A percentile compares a stretch with the other conserved stretches of the same genome.
These are phyloP conservation scores for Erythrophleum fordii DNA, from an alignment of 306 rosid genomes.

Conservation along the genomic window DNA sequence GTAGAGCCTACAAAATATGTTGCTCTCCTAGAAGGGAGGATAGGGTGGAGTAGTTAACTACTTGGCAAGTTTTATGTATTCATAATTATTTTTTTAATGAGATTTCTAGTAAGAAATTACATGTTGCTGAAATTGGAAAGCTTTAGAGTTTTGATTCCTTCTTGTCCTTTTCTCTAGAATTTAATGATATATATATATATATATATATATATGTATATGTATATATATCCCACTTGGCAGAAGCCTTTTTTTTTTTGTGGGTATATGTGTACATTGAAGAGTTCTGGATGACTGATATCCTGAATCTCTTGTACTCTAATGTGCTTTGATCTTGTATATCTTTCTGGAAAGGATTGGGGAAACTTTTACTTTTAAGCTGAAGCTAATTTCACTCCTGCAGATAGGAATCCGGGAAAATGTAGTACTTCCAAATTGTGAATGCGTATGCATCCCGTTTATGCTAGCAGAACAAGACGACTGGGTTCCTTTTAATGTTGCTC, in stretches of 20 bases:
- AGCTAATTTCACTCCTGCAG: constrained; percentile 58
- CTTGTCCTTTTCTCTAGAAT: not conserved
- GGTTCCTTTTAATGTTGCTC: constrained; percentile 80
- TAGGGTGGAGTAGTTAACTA: not conserved
- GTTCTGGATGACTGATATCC: constrained; percentile 18
- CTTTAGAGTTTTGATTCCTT: not conserved
- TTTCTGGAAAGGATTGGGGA: not conserved
- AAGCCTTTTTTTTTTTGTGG: constrained; percentile 17
- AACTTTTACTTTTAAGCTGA: constrained; percentile 39
- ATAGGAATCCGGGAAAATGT: constrained; percentile 67
- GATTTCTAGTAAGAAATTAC: not conserved
- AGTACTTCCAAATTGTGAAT: constrained; percentile 85
- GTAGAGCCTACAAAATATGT: not conserved
- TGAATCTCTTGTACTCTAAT: constrained; percentile 13
- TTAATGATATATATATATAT: too few species aligned
- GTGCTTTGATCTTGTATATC: constrained; percentile 23
- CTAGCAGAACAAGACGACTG: constrained; percentile 89
- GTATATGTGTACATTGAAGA: constrained; percentile 7
- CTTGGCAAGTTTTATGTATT: too few species aligned
- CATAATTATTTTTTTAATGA: too few species aligned
- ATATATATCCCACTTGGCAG: too few species aligned
- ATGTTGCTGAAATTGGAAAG: not conserved
- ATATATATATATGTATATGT: too few species aligned
- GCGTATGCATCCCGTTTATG: constrained; percentile 82
- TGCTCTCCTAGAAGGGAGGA: not conserved